Conservation (phyloP, 495 filamentous ascomycete species). For the Amorphotheca resinae region DNA sequence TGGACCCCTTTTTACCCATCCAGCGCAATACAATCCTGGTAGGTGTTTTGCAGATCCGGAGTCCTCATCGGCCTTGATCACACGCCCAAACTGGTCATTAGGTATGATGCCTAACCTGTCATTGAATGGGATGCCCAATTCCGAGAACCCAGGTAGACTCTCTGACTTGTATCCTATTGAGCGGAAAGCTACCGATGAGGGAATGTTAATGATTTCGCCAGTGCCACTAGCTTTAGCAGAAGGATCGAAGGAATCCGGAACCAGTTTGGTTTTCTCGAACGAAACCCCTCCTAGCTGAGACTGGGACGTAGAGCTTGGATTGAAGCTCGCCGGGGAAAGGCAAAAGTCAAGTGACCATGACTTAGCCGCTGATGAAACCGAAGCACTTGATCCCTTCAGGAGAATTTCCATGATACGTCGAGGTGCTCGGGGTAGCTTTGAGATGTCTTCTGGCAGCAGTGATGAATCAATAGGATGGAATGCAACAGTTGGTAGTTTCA, state of each 20-base stretch:
- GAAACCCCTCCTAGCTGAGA: conserved; percentile 42
- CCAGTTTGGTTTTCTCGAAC: conserved; percentile 50
- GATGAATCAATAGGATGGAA: conserved; percentile 56
- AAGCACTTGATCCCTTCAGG: conserved; percentile 50
- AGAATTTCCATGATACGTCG: conserved; percentile 72
- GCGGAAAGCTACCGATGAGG: conserved; percentile 64
- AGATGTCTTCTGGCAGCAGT: conserved; percentile 49
- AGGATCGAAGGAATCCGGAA: conserved; percentile 32
- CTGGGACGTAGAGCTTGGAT: conserved; percentile 32
- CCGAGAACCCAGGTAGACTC: conserved; percentile 58
- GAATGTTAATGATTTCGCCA: conserved; percentile 28
- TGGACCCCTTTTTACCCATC: conserved; percentile 93
- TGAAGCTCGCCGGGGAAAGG: conserved; percentile 59
- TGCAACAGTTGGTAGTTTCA: conserved; percentile 58
- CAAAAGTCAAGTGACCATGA: conserved; percentile 79
- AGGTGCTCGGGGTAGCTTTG: conserved; percentile 55
- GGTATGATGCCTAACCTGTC: conserved; percentile 58
- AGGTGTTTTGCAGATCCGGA: conserved; percentile 29
- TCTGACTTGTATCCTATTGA: conserved; percentile 86
- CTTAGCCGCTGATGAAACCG: conserved; percentile 36
- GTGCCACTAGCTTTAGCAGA: conserved; percentile 41
- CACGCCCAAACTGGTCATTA: conserved; percentile 72
- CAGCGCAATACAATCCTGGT: conserved; percentile 82
- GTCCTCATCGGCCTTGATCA: conserved; percentile 31
- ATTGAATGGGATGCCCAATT: conserved; percentile 75